Base-by-base conservation (phyloP, 768 basidiomycete species). In the Collybia sordida region DNA sequence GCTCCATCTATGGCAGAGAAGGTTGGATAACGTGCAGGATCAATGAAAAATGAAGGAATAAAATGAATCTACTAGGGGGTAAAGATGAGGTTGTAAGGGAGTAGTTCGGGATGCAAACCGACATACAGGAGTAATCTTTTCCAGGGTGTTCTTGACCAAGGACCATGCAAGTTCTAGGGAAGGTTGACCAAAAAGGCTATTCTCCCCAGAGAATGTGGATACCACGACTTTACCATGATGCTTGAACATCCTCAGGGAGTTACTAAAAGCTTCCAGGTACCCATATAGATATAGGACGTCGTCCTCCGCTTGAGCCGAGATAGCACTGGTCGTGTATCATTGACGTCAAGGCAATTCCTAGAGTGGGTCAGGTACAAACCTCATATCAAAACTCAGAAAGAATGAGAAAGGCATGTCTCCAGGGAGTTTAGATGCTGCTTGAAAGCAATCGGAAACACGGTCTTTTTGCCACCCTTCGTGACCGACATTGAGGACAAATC, bases 321-420 rank as follows among this genome's bases (percentile, higher is more conserved):
- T 64, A 3, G 78, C 77, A 4, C 83, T 86, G 40, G 23, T 19
- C 36, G 11, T 44, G 41, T 39, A 40, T 54, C 22, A 44, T 34
- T 21, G 42, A 28, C 35, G 5, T 25, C 4, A 22, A 21, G 31
- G 3, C 9, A 11, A 7, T 12, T 31, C 31, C 31, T 4, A 3
- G 45, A 36, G n/a, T 40, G 11, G 19, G 21, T 11, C 36, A 44
- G 14, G 31, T 47, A 77, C 75, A 56, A 57, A 86, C 83, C 81
- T 70, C 89, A 89, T 90, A 60, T 92, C 90, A 42, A 91, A 79
- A 14, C 86, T 88, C 51, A 91, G 59, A 67, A 90, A 90, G 43
- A 92, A 69, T 62, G 86, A 83, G 73, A 90, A 90, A 45, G 24
- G 31, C 15, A 23, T 7, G n/a, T 34, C 43, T 5, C 21, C 39